Evolutionary conservation across 2,329 filamentous ascomycete species (phyloP).

Genomic region (Trichoderma brevicompactum): DNA sequence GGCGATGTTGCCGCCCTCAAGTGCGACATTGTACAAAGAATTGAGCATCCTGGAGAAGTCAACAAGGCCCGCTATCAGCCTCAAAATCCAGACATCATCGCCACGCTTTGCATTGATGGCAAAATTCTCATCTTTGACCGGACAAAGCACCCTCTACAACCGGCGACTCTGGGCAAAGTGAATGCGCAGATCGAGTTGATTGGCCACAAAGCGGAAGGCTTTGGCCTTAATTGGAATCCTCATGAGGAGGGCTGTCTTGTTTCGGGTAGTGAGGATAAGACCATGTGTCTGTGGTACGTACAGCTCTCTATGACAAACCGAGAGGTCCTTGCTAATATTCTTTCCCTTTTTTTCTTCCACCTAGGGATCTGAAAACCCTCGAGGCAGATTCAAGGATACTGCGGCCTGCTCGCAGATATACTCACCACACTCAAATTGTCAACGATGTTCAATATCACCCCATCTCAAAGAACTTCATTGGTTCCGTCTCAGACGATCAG

Average conservation of each 20-base stretch:
- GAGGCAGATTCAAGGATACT: conserved; percentile 71
- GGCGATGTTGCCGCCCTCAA: conserved; percentile 73
- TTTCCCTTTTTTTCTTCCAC: conserved; percentile 32
- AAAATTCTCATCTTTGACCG: conserved; percentile 93
- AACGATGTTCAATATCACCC: conserved; percentile 98
- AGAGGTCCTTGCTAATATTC: conserved; percentile 15
- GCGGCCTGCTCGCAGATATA: conserved; percentile 75
- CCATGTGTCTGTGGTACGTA: conserved; percentile 83
- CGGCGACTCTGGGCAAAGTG: conserved; percentile 64
- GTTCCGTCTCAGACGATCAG: conserved; percentile 92
- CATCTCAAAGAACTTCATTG: conserved; percentile 80
- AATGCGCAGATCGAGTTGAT: conserved; percentile 83
- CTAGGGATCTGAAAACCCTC: conserved; percentile 79
- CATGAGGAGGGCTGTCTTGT: conserved; percentile 80
- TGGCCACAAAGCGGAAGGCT: conserved; percentile 87
- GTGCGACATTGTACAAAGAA: conserved; percentile 92
- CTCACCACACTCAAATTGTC: conserved; percentile 86
- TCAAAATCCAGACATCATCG: conserved; percentile 95
- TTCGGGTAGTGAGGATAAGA: conserved; percentile 89
- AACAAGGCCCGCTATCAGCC: conserved; percentile 99
- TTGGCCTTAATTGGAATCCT: conserved; percentile 91
- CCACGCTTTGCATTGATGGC: conserved; percentile 86
- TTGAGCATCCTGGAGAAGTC: conserved; percentile 94
- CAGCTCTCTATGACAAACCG: neutral
- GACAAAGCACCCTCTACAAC: conserved; percentile 84